phyloP scores from a whole-genome alignment of 352 stramenopile species.

The Pythium graminicola region DNA sequence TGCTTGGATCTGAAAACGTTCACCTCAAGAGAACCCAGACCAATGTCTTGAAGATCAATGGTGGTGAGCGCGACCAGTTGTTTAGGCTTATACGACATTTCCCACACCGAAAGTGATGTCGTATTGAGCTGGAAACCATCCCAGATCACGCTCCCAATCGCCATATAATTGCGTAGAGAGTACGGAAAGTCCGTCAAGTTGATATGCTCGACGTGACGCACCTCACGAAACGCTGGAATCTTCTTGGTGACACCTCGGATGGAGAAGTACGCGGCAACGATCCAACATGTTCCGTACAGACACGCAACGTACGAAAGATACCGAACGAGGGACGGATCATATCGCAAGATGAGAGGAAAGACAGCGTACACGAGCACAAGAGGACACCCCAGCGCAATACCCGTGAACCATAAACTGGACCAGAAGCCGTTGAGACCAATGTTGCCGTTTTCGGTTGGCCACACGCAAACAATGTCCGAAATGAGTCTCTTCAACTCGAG shows the following conservation, averaged over 20 bases:
- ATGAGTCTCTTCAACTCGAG: constrained; percentile 21
- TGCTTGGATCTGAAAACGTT: constrained; percentile 27
- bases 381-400: constrained; percentile 18
- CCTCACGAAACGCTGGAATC: constrained; percentile 30
- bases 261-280: constrained; percentile 24
- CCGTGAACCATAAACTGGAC: constrained; percentile 29
- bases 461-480: constrained; percentile 27
- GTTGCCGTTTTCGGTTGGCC: constrained; percentile 32
- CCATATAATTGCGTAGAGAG: constrained; percentile 36
- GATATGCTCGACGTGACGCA: constrained; percentile 27
- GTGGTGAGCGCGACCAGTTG: constrained; percentile 27
- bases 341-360: constrained; percentile 11
- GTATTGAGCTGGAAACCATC: constrained; percentile 35
- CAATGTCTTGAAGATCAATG: constrained; percentile 26
- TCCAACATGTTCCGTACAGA: constrained; percentile 25
- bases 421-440: constrained; percentile 31
- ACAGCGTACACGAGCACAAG: constrained; percentile 24
- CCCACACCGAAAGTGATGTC: constrained; percentile 33
- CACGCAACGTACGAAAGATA: constrained; percentile 24
- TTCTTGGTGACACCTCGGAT: constrained; percentile 25
- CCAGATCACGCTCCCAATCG: constrained; percentile 30
- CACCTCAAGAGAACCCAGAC: constrained; percentile 21
- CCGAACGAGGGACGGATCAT: background rate
- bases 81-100: constrained; percentile 28
- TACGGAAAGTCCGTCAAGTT: constrained; percentile 31